Evolutionary conservation across 768 basidiomycete genomes (phyloP), one percentile per base, ranked within the genome.

Genomic region (Lentinula edodes): DNA sequence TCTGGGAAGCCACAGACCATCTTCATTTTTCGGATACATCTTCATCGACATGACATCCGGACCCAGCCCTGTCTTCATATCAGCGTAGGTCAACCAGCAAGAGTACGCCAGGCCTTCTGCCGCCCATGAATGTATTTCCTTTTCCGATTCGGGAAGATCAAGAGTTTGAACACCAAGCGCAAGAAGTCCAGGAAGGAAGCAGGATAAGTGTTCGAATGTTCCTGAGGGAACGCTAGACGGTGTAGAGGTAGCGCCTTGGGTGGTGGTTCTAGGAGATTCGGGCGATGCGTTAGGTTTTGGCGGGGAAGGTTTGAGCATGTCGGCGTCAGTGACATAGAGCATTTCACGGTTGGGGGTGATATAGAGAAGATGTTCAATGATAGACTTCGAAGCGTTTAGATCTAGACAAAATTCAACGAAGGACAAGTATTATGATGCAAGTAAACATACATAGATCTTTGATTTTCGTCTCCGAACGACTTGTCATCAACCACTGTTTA

Each of bases 101-200:
- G 82, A 83, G 65, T 82, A 77, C 32, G 83, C 83, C 16, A 89
- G 72, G 0, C 86, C 87, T 63, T 83, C 77, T 5, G 87, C 87
- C 8, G 84, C 86, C 80, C 83, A 87, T 60, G 67, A 64, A 65
- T 87, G 85, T 56, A 81, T 69, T 77, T 77, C 71, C 36, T 71
- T 73, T 8, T 73, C 73, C 5, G 69, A 63, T 2, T 65, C 58
- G 0, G 74, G 53, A 13, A 80, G 72, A 45, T 72, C 69, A 38
- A 87, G 76, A 3, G 78, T 78, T 61, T 80, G 73, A 2, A 78
- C 82, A n/a, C 87, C 88, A 6, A 89, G 79, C 0, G 85, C 83
- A 53, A 90, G 75, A 18, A 87, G 72, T 0, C 87, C 87, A 0
- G 87, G 84, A 42, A 88, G 79, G 77, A 87, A 89, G 70, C 87